Evolutionary conservation across 257 asterid species (phyloP), one percentile per base, ranked within the genome.

Genomic region (Mentha longifolia): DNA sequence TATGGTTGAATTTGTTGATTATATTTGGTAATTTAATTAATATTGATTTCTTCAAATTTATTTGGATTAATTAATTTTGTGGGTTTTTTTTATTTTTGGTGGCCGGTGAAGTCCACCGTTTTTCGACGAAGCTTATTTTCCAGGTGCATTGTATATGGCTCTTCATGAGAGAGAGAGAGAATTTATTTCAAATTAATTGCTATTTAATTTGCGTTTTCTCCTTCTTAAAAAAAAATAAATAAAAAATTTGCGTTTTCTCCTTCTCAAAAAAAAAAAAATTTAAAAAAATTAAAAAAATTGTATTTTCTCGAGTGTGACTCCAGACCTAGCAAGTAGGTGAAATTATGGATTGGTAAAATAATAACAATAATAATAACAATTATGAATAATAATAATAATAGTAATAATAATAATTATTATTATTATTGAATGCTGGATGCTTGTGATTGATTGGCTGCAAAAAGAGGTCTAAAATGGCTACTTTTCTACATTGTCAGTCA

Each of bases 111-210:
- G 28, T 60, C 19, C 63, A n/a, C 63, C 33, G 46, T 73, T 55
- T 61, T 69, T 51, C 15, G 65, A 41, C n/a, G 33, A 68, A 22
- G 14, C 22, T 4, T 20, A 19, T 61, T 67, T 73, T 71, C 65
- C 72, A 75, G 80, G 72, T 75, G 72, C 80, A 79, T 71, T 79
- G 83, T 71, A 52, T 69, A 52, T 69, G 12, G 51, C 19, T 30
- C 1, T 4, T 10, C 42, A 20, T 14, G 43, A 64, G 68, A 22
- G 50, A 63, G 70, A 45, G 56, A 43, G 25, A 25, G 30, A n/a
- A 73, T 39, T 47, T 74, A 74, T 57, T 69, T 56, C 37, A 7
- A 28, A 13, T 51, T 60, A 37, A 71, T 51, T 77, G 71, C 66
- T 16, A 63, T n/a, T n/a, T n/a, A n/a, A n/a, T n/a, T n/a, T n/a